Base-by-base conservation (phyloP, 2,329 filamentous ascomycete species). In the Tolypocladium sp. region DNA sequence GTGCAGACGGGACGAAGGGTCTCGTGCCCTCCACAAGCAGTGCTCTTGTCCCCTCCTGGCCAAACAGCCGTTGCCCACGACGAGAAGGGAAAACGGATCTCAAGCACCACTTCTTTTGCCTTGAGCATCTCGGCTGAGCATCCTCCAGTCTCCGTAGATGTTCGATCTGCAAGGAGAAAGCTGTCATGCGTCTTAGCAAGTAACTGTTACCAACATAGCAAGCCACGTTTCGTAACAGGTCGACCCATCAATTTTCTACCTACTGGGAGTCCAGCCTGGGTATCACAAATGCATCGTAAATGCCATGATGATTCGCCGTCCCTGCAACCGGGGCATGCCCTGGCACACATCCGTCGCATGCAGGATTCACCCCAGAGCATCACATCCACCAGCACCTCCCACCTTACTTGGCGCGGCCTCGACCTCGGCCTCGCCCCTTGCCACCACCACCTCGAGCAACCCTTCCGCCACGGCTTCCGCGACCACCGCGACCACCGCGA, bases 371-470 rank as follows among this genome's bases (percentile, higher is more conserved):
- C 46, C 46, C 8, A 9, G 17, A 1, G 27, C 46, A 10, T 20
- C 15, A 9, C 25, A 15, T 17, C 3, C 25, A 33, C 27, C 27
- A 10, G 15, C 27, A 51, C 6, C 15, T 51, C 54, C 49, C 58
- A 17, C 20, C 38, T 51, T 65, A 67, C 59, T 66, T 69, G 20
- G 64, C 67, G 56, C 68, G 65, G 40, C 61, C 59, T 46, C 65
- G 57, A 8, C 68, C 65, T 66, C 68, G 65, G 22, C 70, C 69
- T 35, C 64, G 60, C 46, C 65, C 61, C 22, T 63, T 56, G 30
- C 61, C 59, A 35, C 63, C 49, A 13, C 61, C 60, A 51, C 62
- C 59, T 40, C 65, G 56, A 13, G 64, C 57, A 2, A 62, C 22
- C 49, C 60, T 33, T n/a, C 63, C 58, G 25, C 68, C 61, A 12